Base-by-base conservation (phyloP, 768 basidiomycete species). In the Collybia nuda region DNA sequence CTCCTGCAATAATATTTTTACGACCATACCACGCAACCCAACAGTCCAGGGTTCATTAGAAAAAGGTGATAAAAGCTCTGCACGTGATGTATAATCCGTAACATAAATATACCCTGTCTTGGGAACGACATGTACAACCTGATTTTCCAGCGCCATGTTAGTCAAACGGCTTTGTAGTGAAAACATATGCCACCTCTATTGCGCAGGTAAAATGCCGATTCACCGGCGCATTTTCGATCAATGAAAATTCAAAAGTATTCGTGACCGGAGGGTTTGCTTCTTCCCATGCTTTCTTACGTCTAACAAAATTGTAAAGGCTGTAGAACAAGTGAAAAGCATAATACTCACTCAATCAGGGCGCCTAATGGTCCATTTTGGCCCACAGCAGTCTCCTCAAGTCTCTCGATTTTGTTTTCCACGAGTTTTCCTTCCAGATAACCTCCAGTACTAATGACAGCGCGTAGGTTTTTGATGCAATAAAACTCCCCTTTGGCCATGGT, bases 31-130 rank as follows among this genome's bases (percentile, higher is more conserved):
- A 32, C 75, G 67, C n/a, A 83, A 70, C n/a, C 70, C 68, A n/a
- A 46, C 48, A 2, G 74, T 67, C 74, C 78, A 79, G 19, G 65
- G 58, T 43, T 67, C 64, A 8, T 66, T 55, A 9, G 63, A 54
- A 17, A 58, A 50, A 2, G 61, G 50, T n/a, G 63, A 53, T 4
- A 66, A 58, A 29, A 86, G 65, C 44, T 75, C 65, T 3, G 71
- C 56, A 47, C 84, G 75, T 2, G 67, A 60, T 1, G 85, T 85
- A 58, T 86, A 88, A 62, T 89, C 87, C 6, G 85, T 87, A 26
- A 84, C 78, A 53, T 78, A 83, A 35, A 87, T 62, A 43, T 67
- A 72, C 3, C 73, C 64, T 21, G 62, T 60, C 39, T 70, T 66
- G 17, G 63, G 54, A 11, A 67, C 65, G 17, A 70, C 52, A 51